These are phyloP conservation scores for Yamadazyma atlantica DNA, from an alignment of 1,139 yeast species.

Conservation along the genomic window DNA sequence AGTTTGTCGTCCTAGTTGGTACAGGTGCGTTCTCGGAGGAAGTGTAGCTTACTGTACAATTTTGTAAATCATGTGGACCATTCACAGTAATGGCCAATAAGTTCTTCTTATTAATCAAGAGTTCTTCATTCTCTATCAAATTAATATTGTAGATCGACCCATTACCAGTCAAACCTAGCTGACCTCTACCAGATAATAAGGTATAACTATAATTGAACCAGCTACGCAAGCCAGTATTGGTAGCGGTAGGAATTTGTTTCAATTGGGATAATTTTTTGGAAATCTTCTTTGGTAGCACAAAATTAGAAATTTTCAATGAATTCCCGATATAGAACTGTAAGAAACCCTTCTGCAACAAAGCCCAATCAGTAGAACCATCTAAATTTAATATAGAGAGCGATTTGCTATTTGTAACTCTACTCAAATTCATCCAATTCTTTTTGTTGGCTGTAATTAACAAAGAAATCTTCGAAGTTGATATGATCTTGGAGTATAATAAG, in stretches of 20 bases:
- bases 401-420: constrained; percentile 16
- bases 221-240: constrained; percentile 36
- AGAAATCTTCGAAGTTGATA: constrained; percentile 49
- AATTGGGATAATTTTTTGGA: constrained; percentile 29
- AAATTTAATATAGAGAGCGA: constrained; percentile 31
- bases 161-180: constrained; percentile 53
- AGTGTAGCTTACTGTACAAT: constrained; percentile 30
- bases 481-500: constrained; percentile 43
- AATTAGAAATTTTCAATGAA: constrained; percentile 39
- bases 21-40: not conserved
- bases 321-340: constrained; percentile 54
- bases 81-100: constrained; percentile 53
- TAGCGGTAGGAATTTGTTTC: constrained; percentile 15
- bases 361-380: constrained; percentile 66
- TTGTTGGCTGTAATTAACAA: constrained; percentile 32
- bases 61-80: constrained; percentile 47
- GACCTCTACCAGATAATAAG: constrained; percentile 58
- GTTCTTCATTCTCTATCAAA: constrained; percentile 46
- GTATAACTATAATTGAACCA: constrained; percentile 42
- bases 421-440: constrained; percentile 16
- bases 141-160: constrained; percentile 55
- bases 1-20: not conserved
- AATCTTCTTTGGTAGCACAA: constrained; percentile 40
- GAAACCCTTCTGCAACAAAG: constrained; percentile 45
- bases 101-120: constrained; percentile 46